A percentile compares a stretch with the other conserved stretches of the same genome.
Evolutionary conservation across 257 asterid species (phyloP).

Genomic region (Salvia rosmarinus): DNA sequence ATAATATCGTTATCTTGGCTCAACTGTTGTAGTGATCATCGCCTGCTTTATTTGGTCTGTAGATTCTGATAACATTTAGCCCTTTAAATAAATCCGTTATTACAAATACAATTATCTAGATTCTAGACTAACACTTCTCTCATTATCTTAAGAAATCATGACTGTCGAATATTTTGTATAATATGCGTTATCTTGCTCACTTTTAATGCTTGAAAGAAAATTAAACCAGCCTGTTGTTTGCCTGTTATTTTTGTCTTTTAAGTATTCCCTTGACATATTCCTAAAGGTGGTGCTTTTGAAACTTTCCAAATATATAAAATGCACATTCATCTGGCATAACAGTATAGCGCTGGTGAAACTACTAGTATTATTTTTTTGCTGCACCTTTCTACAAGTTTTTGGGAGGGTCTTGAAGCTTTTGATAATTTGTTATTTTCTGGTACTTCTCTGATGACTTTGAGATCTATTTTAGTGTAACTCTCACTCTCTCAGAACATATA

Average conservation of each 20-base stretch:
- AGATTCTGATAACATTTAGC: conserved; percentile 10
- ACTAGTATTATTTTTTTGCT: conserved; percentile 6
- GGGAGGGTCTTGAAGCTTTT: conserved; percentile 7
- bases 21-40: conserved; percentile 7
- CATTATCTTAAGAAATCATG: conserved; percentile 5
- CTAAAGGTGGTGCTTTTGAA: not conserved
- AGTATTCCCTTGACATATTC: not conserved
- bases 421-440: conserved; percentile 10
- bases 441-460: not conserved
- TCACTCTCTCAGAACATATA: not conserved
- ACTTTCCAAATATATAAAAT: not conserved
- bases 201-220: conserved; percentile 2
- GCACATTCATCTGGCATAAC: conserved; percentile 19
- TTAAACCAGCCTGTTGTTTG: conserved; percentile 15
- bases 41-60: not conserved
- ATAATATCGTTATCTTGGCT: too few species aligned
- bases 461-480: not conserved
- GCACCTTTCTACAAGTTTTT: not conserved
- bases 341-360: conserved; percentile 19
- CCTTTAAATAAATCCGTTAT: not conserved
- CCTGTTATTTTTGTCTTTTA: not conserved
- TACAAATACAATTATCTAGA: not conserved
- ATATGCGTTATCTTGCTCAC: not conserved
- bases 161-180: not conserved
- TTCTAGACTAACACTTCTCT: conserved; percentile 1